Percentiles rank a stretch among this genome's conserved stretches.
Conservation (phyloP, 108 stramenopile species). For the Nitzschia putrida region DNA sequence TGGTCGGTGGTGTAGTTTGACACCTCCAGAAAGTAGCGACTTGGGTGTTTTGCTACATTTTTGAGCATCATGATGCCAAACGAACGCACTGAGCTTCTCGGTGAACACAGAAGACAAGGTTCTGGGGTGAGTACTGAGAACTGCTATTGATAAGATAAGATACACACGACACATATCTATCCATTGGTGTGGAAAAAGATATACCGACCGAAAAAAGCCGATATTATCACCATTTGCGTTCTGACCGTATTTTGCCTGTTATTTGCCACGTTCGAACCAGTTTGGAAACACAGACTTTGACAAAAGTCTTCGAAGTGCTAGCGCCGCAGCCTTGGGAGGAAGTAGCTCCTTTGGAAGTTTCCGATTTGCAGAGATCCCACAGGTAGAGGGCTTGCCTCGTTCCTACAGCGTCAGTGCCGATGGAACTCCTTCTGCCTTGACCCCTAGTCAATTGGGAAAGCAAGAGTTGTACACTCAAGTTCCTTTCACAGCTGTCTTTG, state of each 20-base stretch:
- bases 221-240: not conserved
- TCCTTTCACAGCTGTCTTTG: conserved; percentile 82
- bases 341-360: conserved; percentile 50
- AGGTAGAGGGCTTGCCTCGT: conserved; percentile 49
- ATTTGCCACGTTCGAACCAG: not conserved
- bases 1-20: too few relatives aligned
- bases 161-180: too few relatives aligned
- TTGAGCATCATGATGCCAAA: not conserved
- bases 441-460: conserved; percentile 77
- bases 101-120: conserved; percentile 6
- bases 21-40: too few relatives aligned
- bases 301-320: conserved; percentile 39
- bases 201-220: too few relatives aligned
- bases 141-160: too few relatives aligned
- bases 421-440: conserved; percentile 54
- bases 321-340: conserved; percentile 49
- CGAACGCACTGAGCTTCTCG: conserved; percentile 18
- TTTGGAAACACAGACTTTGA: conserved; percentile 28
- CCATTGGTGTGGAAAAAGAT: too few relatives aligned
- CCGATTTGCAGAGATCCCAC: conserved; percentile 32
- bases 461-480: conserved; percentile 81
- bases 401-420: conserved; percentile 68
- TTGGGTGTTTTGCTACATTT: too few relatives aligned
- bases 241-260: not conserved
- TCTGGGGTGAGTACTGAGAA: not conserved